phyloP scores from a whole-genome alignment of 305 asterid species.

The Caryopteris hybrid region DNA sequence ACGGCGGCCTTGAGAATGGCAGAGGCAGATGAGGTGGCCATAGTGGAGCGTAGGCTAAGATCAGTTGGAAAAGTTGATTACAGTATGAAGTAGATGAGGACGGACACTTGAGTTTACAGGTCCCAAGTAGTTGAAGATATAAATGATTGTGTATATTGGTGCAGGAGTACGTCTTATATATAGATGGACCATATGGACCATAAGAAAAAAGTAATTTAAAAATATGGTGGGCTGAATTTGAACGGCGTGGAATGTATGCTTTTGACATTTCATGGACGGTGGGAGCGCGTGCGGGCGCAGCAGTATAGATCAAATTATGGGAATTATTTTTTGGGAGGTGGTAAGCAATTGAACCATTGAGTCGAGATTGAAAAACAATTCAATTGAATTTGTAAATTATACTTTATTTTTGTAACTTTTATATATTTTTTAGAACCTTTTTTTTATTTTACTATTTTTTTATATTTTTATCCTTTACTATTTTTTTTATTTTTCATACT shows the following conservation, averaged over 20 bases:
- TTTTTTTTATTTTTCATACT: no score
- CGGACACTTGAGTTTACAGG: neutral
- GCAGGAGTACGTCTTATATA: neutral
- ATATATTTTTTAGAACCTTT: no score
- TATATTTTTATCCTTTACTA: no score
- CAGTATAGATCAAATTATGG: no score
- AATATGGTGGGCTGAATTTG: neutral
- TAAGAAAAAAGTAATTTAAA: neutral
- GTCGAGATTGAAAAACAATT: no score
- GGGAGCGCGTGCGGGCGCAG: neutral
- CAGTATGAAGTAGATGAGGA: neutral
- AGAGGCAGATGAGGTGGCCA: conserved; percentile 58
- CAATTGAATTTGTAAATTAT: no score
- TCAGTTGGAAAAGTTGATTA: no score
- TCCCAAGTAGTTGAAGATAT: neutral
- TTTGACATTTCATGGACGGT: conserved; percentile 9
- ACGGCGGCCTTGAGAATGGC: conserved; percentile 36
- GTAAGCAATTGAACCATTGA: no score
- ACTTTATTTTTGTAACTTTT: no score
- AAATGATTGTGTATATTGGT: neutral
- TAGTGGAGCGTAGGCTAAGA: no score
- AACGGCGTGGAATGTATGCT: neutral
- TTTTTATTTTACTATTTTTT: no score
- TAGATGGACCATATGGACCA: neutral
- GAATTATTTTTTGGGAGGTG: no score